Percentiles rank a stretch among this genome's conserved stretches.
Evolutionary conservation across 169 alveolate genomes (phyloP).

Genomic region (Perkinsus olseni): DNA sequence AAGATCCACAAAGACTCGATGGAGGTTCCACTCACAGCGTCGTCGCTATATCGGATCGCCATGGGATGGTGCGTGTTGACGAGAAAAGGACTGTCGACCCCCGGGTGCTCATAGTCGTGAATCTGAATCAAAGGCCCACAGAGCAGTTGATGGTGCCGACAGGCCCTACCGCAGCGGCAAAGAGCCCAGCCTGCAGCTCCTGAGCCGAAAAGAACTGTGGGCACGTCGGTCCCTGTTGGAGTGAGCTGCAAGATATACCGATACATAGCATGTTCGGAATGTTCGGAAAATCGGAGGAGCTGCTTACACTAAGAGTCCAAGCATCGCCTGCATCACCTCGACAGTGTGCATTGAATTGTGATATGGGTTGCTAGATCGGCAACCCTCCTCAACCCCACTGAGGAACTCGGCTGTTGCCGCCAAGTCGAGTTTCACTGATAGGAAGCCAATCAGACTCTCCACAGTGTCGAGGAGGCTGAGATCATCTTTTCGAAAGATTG

Average conservation of each 20-base stretch:
- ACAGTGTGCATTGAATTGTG: slow-evolving; percentile 45
- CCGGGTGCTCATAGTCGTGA: slow-evolving; percentile 68
- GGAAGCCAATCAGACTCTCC: not conserved
- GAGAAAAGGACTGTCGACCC: slow-evolving; percentile 47
- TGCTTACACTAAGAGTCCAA: not conserved
- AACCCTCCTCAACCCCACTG: slow-evolving; percentile 20
- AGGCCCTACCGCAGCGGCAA: slow-evolving; percentile 21
- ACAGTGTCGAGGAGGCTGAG: not conserved
- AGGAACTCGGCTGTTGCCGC: not conserved
- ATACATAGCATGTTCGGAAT: too few species aligned
- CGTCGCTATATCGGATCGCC: slow-evolving; percentile 60
- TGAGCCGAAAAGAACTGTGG: slow-evolving; percentile 39
- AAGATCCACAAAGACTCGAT: too few species aligned
- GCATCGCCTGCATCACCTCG: slow-evolving; percentile 35
- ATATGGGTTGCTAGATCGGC: slow-evolving; percentile 41
- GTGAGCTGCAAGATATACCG: too few species aligned
- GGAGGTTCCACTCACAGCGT: slow-evolving; percentile 30
- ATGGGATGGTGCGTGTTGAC: slow-evolving; percentile 47
- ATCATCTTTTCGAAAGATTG: too few species aligned
- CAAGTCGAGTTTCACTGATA: not conserved
- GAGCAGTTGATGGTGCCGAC: not conserved
- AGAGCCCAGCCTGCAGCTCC: slow-evolving; percentile 44
- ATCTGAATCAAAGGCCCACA: not conserved
- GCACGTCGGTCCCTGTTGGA: not conserved
- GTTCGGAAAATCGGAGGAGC: too few species aligned